Percentiles rank a stretch among this genome's conserved stretches.
These are phyloP conservation scores for Carallia brachiata DNA, from an alignment of 345 rosid genomes.

Conservation along the genomic window DNA sequence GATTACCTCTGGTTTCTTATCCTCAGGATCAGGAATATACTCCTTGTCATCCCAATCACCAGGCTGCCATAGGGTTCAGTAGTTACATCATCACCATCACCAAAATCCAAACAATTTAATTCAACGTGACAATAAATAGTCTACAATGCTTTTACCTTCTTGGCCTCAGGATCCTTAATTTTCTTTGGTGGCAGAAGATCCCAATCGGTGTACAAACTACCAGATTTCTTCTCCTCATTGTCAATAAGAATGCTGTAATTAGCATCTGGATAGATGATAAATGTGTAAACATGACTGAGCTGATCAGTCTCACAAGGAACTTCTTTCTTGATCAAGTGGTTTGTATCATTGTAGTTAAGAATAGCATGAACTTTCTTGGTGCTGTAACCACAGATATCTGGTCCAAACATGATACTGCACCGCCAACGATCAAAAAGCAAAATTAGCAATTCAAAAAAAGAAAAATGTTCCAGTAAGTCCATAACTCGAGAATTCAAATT, in stretches of 20 bases:
- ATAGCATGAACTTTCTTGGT: conserved; percentile 99
- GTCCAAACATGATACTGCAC: conserved; percentile 98
- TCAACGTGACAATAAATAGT: neutral
- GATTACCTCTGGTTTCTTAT: conserved; percentile 82
- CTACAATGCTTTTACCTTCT: conserved; percentile 46
- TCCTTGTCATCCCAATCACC: conserved; percentile 98
- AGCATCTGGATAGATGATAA: conserved; percentile 88
- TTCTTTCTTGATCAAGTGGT: conserved; percentile 94
- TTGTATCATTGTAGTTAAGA: conserved; percentile 71
- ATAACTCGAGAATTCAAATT: neutral
- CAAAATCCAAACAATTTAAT: neutral
- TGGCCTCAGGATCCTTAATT: conserved; percentile 92
- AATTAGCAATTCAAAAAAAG: neutral
- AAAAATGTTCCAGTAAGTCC: neutral
- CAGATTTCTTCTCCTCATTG: conserved; percentile 88
- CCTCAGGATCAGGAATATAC: conserved; percentile 90
- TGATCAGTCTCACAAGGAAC: conserved; percentile 99
- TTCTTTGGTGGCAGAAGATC: conserved; percentile 84
- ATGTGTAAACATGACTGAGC: conserved; percentile 90
- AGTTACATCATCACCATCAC: conserved; percentile 1
- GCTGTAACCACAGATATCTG: conserved; percentile 94
- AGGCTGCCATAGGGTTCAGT: conserved; percentile 51
- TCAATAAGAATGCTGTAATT: conserved; percentile 88
- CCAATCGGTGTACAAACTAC: conserved; percentile 93
- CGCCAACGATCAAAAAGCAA: conserved; percentile 5